Evolutionary conservation across 306 rosid genomes (phyloP), one percentile per base, ranked within the genome.

Genomic region (Datisca glomerata): DNA sequence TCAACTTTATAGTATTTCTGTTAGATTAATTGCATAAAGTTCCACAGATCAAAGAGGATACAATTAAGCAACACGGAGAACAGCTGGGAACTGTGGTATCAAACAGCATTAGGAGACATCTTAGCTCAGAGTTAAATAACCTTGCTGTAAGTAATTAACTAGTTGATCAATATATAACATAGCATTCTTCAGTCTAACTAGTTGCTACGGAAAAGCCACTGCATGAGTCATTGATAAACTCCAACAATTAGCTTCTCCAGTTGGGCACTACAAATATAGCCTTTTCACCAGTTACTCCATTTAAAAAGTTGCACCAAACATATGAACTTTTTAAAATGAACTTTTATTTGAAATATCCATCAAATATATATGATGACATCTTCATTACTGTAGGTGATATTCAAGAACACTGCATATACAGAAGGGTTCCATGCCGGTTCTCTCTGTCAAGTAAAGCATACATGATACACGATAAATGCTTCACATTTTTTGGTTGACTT

Each of bases 381-480:
- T 44, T 13, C 18, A 18, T 49, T 40, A 12, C 51, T 53, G 60
- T 79, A 84, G 96, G 69, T 71, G 80, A 75, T 69, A 8, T 80
- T 80, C 56, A 78, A 78, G 70, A 75, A 71, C 70, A 51, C 74
- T 3, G 92, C 98, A 40, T 91, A 80, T 60, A 73, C 94, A 0
- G 98, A 91, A 72, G 98, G 98, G 37, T 91, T 84, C 44, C 79
- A 78, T 47, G 84, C 94, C 18, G 98, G 91, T 33, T 36, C 58
- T 59, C 72, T 38, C 45, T 58, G 41, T 59, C 75, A 57, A 40
- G 51, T 70, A 41, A 76, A 66, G 43, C 69, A 33, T 20, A 18
- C 49, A 3, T 56, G 39, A 18, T 54, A 36, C 34, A n/a, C 5
- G 17, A 8, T 16, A 12, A 24, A 24, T 29, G 7, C 19, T 19